These are phyloP conservation scores for Trifolium pratense DNA, from an alignment of 306 rosid genomes.

Conservation along the genomic window DNA sequence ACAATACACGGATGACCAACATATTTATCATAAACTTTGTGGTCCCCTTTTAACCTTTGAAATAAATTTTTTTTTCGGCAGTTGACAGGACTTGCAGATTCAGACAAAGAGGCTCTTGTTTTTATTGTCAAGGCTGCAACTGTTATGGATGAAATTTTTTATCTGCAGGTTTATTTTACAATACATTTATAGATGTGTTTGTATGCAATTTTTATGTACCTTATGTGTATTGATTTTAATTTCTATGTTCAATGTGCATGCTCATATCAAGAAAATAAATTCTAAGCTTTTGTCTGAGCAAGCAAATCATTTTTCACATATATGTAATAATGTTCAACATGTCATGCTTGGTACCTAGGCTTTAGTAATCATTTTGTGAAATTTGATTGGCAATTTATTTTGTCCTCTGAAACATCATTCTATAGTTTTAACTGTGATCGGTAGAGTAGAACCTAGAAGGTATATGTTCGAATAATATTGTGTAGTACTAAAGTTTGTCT, in stretches of 20 bases:
- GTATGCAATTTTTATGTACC: conserved; percentile 19
- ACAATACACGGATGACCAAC: conserved; percentile 22
- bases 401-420: conserved; percentile 18
- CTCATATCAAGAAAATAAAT: conserved; percentile 23
- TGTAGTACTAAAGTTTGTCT: conserved; percentile 40
- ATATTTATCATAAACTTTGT: conserved; percentile 13
- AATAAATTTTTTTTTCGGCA: conserved; percentile 43
- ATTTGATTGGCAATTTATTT: conserved; percentile 36
- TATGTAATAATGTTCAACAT: conserved; percentile 33
- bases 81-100: conserved; percentile 74
- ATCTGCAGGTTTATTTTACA: conserved; percentile 67
- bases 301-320: conserved; percentile 30
- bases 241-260: conserved; percentile 3
- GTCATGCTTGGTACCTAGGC: conserved; percentile 27
- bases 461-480: conserved; percentile 23
- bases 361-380: conserved; percentile 19
- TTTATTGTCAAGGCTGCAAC: conserved; percentile 75
- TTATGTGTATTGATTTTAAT: conserved; percentile 19
- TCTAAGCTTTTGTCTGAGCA: conserved; percentile 21
- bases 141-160: conserved; percentile 80
- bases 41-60: conserved; percentile 3
- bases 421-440: conserved; percentile 20
- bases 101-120: conserved; percentile 75
- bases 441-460: conserved; percentile 27
- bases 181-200: conserved; percentile 9